Base-by-base conservation (phyloP, 1,139 yeast genomes). In the Suhomyces yuchorum region DNA sequence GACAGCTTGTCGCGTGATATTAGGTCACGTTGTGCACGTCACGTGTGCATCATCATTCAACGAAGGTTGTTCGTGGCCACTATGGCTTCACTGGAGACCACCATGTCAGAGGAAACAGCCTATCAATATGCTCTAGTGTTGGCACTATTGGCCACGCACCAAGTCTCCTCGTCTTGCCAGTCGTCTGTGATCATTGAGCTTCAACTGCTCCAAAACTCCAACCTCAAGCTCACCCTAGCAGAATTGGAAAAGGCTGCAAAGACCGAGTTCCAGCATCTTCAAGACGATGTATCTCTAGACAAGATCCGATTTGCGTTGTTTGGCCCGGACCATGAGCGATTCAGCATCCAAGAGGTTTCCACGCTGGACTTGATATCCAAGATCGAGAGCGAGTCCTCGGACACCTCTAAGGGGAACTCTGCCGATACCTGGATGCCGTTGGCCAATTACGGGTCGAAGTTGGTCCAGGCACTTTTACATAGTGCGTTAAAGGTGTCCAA, bases 101-200 rank as follows among this genome's bases (percentile, higher is more conserved):
- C 18, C 45, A 42, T 42, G 45, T 36, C 45, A 14, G 19, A 30
- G 33, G 45, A 43, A 17, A 17, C 51, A 12, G 59, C 58, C 8
- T 49, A 43, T 37, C 50, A 53, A 34, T 60, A 58, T 49, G 66
- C 62, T 3, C 57, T 59, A 38, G 57, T 58, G n/a, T 45, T 61
- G 43, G 66, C 62, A 1, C 40, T 62, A 14, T 14, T 37, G 24
- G 32, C 37, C 22, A 15, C 20, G 36, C 15, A 28, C 26, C 36
- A 26, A 18, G 18, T 14, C n/a, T 20, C 30, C 7, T 20, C 28
- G 15, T 12, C 14, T n/a, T 14, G 9, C 18, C 14, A 5, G 8
- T 36, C 28, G 11, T 9, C n/a, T 28, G 23, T 36, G 28, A 20
- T 36, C n/a, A 14, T 9, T 12, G 40, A n/a, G 22, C 24, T 14